Base-by-base conservation (phyloP, 768 basidiomycete genomes). In the Auricularia heimuer region DNA sequence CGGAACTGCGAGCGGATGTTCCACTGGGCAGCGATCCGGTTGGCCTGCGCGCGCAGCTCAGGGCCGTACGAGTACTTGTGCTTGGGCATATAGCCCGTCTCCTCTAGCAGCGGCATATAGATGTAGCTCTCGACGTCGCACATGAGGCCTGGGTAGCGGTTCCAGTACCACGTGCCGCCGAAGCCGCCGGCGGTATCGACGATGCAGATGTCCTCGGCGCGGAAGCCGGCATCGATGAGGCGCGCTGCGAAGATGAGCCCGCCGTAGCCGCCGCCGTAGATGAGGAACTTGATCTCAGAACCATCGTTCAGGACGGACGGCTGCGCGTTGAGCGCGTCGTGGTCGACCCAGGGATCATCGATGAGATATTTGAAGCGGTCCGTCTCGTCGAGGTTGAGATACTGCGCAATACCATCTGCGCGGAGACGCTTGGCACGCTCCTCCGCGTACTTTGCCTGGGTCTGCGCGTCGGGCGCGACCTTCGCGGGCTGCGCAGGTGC, bases 161-260 rank as follows among this genome's bases (percentile, higher is more conserved):
- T 63, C 62, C 62, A 63, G 39, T 63, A 63, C 62, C 62, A 63
- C 12, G 62, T 63, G 39, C 62, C 62, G 16, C 62, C 62, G 7
- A 63, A 51, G 3, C 45, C 62, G 10, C 18, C 34, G 10, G n/a
- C 62, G 39, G 36, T 34, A n/a, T 63, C 62, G 36, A 42, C 21
- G 33, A 63, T 51, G 47, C 47, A 21, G 14, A 51, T 51, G 47
- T 51, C 47, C 11, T 16, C 14, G 11, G 47, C 47, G 47, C 47
- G 11, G 47, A 51, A 21, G 47, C 47, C 47, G 14, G 14, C 47
- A 16, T 51, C 6, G 21, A 51, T 51, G 47, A 51, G 47, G 21
- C 47, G 47, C 21, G 21, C 47, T 6, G 47, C 47, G 47, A 51
- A 51, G 47, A 51, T 16, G 18, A 51, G 21, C 6, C 47, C 47